Conservation (phyloP, 2,329 filamentous ascomycete species). For the Leptosphaerulina australis region DNA sequence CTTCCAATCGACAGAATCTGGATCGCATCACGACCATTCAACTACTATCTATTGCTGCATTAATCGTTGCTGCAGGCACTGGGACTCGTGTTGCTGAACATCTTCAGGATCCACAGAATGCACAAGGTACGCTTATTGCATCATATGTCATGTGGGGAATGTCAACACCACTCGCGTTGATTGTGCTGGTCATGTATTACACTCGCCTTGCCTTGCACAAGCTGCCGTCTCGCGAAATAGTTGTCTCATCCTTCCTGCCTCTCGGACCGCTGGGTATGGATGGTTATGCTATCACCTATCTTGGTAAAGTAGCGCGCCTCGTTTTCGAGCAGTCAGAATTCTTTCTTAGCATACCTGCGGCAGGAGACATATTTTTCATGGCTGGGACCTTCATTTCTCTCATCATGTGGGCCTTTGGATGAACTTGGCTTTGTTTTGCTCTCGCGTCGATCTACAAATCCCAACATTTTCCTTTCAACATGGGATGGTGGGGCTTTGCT, state of each 20-base stretch:
- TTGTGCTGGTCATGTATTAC: conserved; percentile 71
- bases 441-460: conserved; percentile 55
- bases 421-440: conserved; percentile 63
- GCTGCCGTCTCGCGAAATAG: conserved; percentile 68
- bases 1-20: conserved; percentile 36
- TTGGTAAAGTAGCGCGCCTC: conserved; percentile 52
- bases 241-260: conserved; percentile 71
- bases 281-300: conserved; percentile 63
- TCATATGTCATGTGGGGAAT: conserved; percentile 74
- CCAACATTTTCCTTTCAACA: conserved; percentile 62
- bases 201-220: conserved; percentile 70
- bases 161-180: conserved; percentile 65
- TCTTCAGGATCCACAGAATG: conserved; percentile 61
- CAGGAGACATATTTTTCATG: conserved; percentile 61
- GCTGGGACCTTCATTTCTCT: conserved; percentile 60
- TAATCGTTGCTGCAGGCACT: conserved; percentile 68
- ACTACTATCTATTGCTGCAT: conserved; percentile 69
- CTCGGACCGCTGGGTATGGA: conserved; percentile 71
- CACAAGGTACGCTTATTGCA: conserved; percentile 66
- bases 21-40: conserved; percentile 66
- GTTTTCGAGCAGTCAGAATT: conserved; percentile 51
- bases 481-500: conserved; percentile 68
- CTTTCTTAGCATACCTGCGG: conserved; percentile 46
- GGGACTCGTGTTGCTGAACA: conserved; percentile 69
- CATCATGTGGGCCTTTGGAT: conserved; percentile 63